Evolutionary conservation across 2,329 filamentous ascomycete genomes (phyloP).

Genomic region (Hymenoscyphus albidus): DNA sequence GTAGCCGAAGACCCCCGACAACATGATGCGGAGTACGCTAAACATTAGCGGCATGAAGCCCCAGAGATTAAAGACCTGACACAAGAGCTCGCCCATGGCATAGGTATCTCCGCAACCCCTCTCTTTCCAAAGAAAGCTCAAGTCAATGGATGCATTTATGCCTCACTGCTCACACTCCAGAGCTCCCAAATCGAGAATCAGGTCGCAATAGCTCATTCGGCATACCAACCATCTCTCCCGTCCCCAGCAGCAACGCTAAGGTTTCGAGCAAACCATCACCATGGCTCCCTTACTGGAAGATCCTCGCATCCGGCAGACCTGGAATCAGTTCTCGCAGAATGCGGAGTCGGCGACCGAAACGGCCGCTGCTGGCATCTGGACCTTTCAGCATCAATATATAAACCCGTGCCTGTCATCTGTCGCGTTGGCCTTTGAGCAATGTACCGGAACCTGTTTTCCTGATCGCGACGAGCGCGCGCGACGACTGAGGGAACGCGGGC

Average conservation of each 20-base stretch:
- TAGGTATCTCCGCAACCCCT: not conserved
- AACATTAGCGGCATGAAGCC: not conserved
- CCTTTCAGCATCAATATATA: constrained; percentile 81
- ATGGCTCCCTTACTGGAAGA: constrained; percentile 59
- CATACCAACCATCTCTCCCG: not conserved
- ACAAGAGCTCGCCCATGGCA: not conserved
- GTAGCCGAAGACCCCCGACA: not conserved
- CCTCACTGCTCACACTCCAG: not conserved
- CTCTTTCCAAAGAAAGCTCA: not conserved
- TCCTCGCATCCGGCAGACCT: constrained; percentile 84
- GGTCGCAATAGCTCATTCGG: constrained; percentile 1
- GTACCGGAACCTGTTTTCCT: constrained; percentile 66
- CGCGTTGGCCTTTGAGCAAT: constrained; percentile 64
- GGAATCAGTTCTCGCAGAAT: constrained; percentile 89
- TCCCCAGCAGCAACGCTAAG: not conserved
- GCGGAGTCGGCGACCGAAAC: constrained; percentile 87
- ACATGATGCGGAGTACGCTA: not conserved
- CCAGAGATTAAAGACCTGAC: not conserved
- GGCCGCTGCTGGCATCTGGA: constrained; percentile 87
- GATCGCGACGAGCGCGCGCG: constrained; percentile 70
- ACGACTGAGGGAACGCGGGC: constrained; percentile 60
- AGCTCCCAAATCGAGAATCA: not conserved
- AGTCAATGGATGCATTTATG: not conserved
- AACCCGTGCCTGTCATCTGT: constrained; percentile 72
- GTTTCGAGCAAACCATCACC: constrained; percentile 4